These are phyloP conservation scores for Effrenium voratum DNA, from an alignment of 73 alveolate species.

Conservation along the genomic window DNA sequence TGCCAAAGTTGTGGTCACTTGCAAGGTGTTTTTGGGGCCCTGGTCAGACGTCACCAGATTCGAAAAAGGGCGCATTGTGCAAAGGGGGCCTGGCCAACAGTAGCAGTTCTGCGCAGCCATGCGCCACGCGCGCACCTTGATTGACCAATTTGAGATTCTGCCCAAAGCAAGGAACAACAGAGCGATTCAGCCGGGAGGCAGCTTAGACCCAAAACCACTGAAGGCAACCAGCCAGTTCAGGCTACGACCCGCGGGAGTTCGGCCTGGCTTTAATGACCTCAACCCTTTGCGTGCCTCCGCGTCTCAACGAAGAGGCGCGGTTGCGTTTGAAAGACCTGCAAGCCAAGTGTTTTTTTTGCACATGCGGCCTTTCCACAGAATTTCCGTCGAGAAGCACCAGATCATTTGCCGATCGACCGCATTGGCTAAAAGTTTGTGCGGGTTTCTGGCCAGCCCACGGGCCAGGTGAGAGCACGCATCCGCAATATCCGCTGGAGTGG, in stretches of 20 bases:
- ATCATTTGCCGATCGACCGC: neutral
- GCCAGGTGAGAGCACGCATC: slow-evolving; percentile 55
- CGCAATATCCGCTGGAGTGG: slow-evolving; percentile 68
- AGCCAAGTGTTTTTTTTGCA: neutral
- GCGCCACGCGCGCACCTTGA: no score
- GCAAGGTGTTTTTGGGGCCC: neutral
- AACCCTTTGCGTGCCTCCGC: slow-evolving; percentile 58
- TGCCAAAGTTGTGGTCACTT: neutral
- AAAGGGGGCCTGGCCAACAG: no score
- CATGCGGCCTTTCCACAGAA: neutral
- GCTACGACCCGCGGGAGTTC: slow-evolving; percentile 44
- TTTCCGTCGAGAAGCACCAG: neutral
- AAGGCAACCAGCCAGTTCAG: neutral
- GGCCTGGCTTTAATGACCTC: slow-evolving; percentile 60
- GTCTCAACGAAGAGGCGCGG: slow-evolving; percentile 8
- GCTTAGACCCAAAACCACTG: neutral
- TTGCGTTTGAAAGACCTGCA: neutral
- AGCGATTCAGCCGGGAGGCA: no score
- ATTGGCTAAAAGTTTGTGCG: neutral
- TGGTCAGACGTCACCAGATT: no score
- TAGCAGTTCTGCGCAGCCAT: no score
- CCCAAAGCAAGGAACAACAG: no score
- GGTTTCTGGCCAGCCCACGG: neutral
- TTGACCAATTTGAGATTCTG: no score
- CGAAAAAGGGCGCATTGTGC: no score